Conservation (phyloP, 306 rosid species). For the Parietaria judaica region DNA sequence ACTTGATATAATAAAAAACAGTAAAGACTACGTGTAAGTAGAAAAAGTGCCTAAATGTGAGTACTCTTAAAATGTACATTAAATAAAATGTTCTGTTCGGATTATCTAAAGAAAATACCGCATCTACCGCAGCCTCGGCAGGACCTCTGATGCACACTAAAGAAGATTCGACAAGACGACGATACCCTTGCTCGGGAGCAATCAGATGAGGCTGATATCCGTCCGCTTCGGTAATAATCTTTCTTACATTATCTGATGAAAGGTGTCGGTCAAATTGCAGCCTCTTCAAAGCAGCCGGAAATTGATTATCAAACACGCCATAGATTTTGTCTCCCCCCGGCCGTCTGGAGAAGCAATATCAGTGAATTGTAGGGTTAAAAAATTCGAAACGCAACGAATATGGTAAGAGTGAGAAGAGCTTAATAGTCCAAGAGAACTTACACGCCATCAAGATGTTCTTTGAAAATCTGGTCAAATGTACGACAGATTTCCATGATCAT, state of each 20-base stretch:
- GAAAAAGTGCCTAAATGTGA: too few species aligned
- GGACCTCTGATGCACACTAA: slow-evolving; percentile 36
- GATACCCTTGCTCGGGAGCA: slow-evolving; percentile 47
- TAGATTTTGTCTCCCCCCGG: slow-evolving; percentile 41
- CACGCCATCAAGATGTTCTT: slow-evolving; percentile 47
- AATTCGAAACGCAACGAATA: slow-evolving; percentile 1
- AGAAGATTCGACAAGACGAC: slow-evolving; percentile 37
- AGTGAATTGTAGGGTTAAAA: slow-evolving; percentile 9
- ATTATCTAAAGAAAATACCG: slow-evolving; percentile 15
- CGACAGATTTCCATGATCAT: slow-evolving; percentile 42
- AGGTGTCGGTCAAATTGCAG: slow-evolving; percentile 34
- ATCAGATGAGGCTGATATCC: slow-evolving; percentile 46
- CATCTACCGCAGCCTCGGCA: slow-evolving; percentile 42
- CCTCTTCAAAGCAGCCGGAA: slow-evolving; percentile 41
- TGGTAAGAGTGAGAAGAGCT: neutral
- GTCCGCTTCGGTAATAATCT: slow-evolving; percentile 41
- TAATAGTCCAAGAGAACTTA: slow-evolving; percentile 13
- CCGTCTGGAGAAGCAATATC: slow-evolving; percentile 23
- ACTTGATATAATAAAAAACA: slow-evolving; percentile 1
- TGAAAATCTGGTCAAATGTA: slow-evolving; percentile 39
- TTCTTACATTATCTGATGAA: slow-evolving; percentile 33
- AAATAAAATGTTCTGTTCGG: too few species aligned
- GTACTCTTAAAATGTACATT: too few species aligned
- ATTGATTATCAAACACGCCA: slow-evolving; percentile 35
- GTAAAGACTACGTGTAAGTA: neutral